phyloP scores from a whole-genome alignment of 169 alveolate species.

The Miamiensis avidus region DNA sequence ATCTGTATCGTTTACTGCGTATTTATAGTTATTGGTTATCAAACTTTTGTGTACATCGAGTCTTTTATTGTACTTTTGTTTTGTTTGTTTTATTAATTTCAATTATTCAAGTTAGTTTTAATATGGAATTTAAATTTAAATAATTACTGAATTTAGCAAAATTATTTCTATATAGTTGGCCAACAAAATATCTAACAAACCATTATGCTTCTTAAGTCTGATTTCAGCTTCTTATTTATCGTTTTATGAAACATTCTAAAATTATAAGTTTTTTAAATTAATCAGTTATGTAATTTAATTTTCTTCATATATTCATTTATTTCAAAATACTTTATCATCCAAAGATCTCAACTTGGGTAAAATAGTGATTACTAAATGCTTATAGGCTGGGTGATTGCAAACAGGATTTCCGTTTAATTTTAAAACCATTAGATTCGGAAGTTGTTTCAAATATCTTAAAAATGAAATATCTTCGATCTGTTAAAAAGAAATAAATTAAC shows the following conservation, averaged over 20 bases:
- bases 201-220: constrained; percentile 1
- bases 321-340: constrained; percentile 15
- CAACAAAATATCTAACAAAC: constrained; percentile 2
- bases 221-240: constrained; percentile 4
- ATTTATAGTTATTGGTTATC: not conserved
- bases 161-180: constrained; percentile 14
- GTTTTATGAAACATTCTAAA: constrained; percentile 1
- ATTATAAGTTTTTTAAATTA: too few species aligned
- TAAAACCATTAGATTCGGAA: not conserved
- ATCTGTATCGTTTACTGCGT: not conserved
- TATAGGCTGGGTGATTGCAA: constrained; percentile 6
- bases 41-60: constrained; percentile 1
- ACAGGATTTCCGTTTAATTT: constrained; percentile 9
- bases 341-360: constrained; percentile 10
- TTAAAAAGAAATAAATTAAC: not conserved
- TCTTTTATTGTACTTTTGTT: not conserved
- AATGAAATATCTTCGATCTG: not conserved
- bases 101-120: not conserved
- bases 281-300: too few species aligned
- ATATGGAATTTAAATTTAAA: not conserved
- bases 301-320: not conserved
- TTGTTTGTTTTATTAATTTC: not conserved
- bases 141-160: constrained; percentile 13
- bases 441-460: not conserved
- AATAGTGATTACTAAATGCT: constrained; percentile 1